These are phyloP conservation scores for Cryphonectria naterciae DNA, from an alignment of 2,329 filamentous ascomycete genomes.

Conservation along the genomic window DNA sequence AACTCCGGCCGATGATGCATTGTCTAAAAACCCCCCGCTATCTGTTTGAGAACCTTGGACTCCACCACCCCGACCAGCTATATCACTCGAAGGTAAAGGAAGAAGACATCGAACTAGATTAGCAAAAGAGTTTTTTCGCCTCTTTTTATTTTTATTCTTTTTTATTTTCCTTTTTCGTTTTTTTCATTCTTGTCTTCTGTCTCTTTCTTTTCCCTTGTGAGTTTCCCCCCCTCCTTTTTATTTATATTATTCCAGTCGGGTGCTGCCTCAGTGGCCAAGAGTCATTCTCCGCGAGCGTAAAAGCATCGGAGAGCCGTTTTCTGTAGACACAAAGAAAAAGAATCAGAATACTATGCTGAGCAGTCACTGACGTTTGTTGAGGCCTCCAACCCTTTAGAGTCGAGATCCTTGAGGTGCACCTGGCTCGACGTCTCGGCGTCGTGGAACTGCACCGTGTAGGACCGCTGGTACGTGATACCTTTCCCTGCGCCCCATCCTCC, in stretches of 20 bases:
- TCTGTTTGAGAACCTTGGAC: neutral
- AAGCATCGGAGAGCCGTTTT: constrained; percentile 27
- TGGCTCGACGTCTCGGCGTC: constrained; percentile 30
- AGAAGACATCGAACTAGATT: neutral
- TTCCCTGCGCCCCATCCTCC: neutral
- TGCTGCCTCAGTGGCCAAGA: constrained; percentile 9
- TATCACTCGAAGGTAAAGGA: neutral
- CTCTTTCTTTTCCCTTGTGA: neutral
- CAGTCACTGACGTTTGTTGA: constrained; percentile 26
- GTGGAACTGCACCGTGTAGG: constrained; percentile 31
- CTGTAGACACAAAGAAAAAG: constrained; percentile 15
- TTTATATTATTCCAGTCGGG: constrained; percentile 2
- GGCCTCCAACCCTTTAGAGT: constrained; percentile 28
- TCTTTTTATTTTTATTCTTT: neutral
- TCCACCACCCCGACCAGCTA: neutral
- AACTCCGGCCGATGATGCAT: constrained; percentile 5
- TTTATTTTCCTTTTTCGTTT: neutral
- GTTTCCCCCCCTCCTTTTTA: too few species aligned
- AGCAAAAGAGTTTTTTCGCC: neutral
- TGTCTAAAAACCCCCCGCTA: neutral
- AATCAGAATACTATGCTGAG: constrained; percentile 25
- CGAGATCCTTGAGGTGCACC: constrained; percentile 31
- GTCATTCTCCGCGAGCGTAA: constrained; percentile 14
- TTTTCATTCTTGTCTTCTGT: neutral
- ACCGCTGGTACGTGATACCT: constrained; percentile 30